A percentile compares a stretch with the other conserved stretches of the same genome.
phyloP scores from a whole-genome alignment of 2,329 filamentous ascomycete species.

The Torrubiellomyces zombiae region DNA sequence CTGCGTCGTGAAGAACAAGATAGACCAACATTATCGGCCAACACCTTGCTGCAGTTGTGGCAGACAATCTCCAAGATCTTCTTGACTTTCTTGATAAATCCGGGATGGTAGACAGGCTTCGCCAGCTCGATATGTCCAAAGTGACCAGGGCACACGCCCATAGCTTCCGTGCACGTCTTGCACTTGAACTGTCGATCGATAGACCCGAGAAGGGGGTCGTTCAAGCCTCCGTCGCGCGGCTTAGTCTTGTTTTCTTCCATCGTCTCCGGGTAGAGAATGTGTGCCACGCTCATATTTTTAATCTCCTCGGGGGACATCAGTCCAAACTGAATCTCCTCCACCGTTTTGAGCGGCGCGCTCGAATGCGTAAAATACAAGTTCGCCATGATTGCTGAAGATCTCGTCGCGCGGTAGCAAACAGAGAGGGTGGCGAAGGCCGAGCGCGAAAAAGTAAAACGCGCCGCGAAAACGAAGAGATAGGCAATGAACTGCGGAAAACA shows the following conservation, averaged over 20 bases:
- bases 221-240: constrained; percentile 80
- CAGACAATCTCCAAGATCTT: constrained; percentile 98
- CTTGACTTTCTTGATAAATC: constrained; percentile 98
- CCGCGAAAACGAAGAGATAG: constrained; percentile 5
- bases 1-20: no score
- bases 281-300: constrained; percentile 94
- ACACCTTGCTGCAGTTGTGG: constrained; percentile 95
- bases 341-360: constrained; percentile 88
- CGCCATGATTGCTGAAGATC: constrained; percentile 50
- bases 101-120: constrained; percentile 84
- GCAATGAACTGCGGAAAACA: no score
- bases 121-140: constrained; percentile 98
- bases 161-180: constrained; percentile 88
- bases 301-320: constrained; percentile 96
- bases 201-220: constrained; percentile 88
- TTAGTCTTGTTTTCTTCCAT: constrained; percentile 93
- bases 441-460: constrained; percentile 6
- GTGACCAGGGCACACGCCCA: constrained; percentile 91
- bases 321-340: constrained; percentile 98
- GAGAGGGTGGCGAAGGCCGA: no score
- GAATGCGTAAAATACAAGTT: constrained; percentile 83
- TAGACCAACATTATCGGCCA: constrained; percentile 92
- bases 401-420: not conserved
- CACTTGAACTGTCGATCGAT: constrained; percentile 94
- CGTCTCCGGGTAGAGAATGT: constrained; percentile 96